Percentiles rank a stretch among this genome's conserved stretches.
phyloP scores from a whole-genome alignment of 2,329 filamentous ascomycete genomes.

The Ambrosiella beaveri region DNA sequence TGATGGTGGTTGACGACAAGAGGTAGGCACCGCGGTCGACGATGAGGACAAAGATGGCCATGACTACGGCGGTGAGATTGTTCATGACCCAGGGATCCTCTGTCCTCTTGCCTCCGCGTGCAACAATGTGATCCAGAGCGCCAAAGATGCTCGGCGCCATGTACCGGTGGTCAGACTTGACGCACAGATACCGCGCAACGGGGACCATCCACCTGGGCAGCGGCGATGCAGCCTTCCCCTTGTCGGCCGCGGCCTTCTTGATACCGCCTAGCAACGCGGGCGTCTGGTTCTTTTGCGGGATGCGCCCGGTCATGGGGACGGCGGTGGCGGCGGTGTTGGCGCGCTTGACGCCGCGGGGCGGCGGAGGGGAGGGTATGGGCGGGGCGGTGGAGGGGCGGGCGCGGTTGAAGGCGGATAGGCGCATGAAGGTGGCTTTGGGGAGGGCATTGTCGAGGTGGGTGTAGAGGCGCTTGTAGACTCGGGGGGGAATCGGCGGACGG shows the following conservation, averaged over 20 bases:
- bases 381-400: slow-evolving; percentile 22
- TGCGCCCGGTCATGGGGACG: slow-evolving; percentile 15
- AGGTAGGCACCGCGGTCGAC: slow-evolving; percentile 26
- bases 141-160: slow-evolving; percentile 59
- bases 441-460: slow-evolving; percentile 61
- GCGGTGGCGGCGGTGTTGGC: background rate
- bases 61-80: slow-evolving; percentile 37
- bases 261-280: slow-evolving; percentile 25
- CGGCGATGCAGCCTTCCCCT: slow-evolving; percentile 18
- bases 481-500: slow-evolving; percentile 59
- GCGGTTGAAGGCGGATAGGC: slow-evolving; percentile 14
- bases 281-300: slow-evolving; percentile 29
- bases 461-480: slow-evolving; percentile 72
- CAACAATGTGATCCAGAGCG: slow-evolving; percentile 44
- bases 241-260: slow-evolving; percentile 16
- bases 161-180: slow-evolving; percentile 38
- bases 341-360: background rate
- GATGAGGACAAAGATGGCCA: slow-evolving; percentile 38
- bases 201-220: slow-evolving; percentile 53
- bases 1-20: slow-evolving; percentile 23
- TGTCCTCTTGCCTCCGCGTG: slow-evolving; percentile 26
- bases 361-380: background rate
- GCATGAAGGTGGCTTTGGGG: slow-evolving; percentile 17
- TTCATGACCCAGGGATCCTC: slow-evolving; percentile 32
- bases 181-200: slow-evolving; percentile 45